Base-by-base conservation (phyloP, 176 grass and related monocot species). In the Phyllostachys edulis region DNA sequence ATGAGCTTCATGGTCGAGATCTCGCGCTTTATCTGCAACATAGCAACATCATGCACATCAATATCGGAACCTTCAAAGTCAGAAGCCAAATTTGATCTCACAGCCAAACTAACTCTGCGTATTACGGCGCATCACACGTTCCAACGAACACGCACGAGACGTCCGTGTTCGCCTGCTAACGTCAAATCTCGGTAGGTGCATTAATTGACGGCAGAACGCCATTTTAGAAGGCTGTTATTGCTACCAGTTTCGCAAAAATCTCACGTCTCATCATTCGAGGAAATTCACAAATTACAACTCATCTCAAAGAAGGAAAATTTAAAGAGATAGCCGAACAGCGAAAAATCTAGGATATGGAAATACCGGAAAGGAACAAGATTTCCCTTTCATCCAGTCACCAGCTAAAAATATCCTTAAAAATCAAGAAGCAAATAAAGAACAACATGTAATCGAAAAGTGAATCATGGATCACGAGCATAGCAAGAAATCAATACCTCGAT, bases 1-100 rank as follows among this genome's bases (percentile, higher is more conserved):
- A 99, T 90, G 65, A 99, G 87, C 76, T 99, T 99, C 97, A 99
- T 99, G 17, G 97, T 99, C 32, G 97, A 92, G 62, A 99, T 99
- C 88, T 99, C 93, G 24, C 97, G 91, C 84, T 96, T 99, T 87
- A 99, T 99, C 97, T 99, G 86, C 39, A 83, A 42, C 18, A 73
- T 40, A 60, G 49, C 78, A 66, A 63, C 37, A 88, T 36, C 79
- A 81, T 4, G 18, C 54, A 23, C 39, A 66, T 77, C 66, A 74
- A n/a, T 85, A 61, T 61, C 46, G 57, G 50, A 65, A 40, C 18
- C 29, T 15, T 37, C 4, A 32, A 68, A 65, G 71, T 21, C 36
- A 89, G 16, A 69, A 55, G 74, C 24, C 38, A 80, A 66, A 41
- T 63, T 78, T 61, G 60, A 85, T 50, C 72, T 47, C 68, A 77